Base-by-base conservation (phyloP, 345 rosid genomes). In the Excoecaria agallocha region DNA sequence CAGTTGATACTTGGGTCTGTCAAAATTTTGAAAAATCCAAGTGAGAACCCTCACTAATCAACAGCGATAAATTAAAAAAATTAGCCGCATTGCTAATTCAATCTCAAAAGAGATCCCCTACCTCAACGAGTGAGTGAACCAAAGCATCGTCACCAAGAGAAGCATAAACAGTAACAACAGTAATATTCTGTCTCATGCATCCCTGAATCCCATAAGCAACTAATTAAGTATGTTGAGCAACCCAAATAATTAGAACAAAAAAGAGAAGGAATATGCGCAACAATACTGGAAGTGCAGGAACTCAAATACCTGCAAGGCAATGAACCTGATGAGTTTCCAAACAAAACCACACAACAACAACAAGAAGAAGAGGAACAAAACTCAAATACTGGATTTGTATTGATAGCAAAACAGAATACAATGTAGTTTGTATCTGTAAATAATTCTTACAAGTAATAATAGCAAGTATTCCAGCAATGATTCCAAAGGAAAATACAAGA, bases 61-160 rank as follows among this genome's bases (percentile, higher is more conserved):
- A 69, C 37, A 8, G 39, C 48, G n/a, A 51, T 30, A 30, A 30
- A 30, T 30, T 30, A 30, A 30, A 30, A 17, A 68, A 64, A 59
- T 66, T 72, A 69, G 66, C 25, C 11, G 13, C 60, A 55, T 12
- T 19, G 60, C 46, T 25, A 80, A 7, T 55, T 8, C 7, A 67
- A 20, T 65, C 43, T 74, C 49, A 39, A 25, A 17, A 64, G 8
- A 41, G 64, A 73, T 41, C 51, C 59, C 86, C 15, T 70, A 91
- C 98, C 98, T 94, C 98, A 64, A 88, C 90, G 19, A 94, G 90
- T 45, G 94, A 91, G 74, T 92, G 89, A 56, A 89, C 78, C 65
- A 94, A 76, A 37, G 97, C 98, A 30, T 94, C 98, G 69, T 89
- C 93, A 24, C 97, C 97, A 38, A 94, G 86, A 68, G 98, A 94